A percentile compares a stretch with the other conserved stretches of the same genome.
These are phyloP conservation scores for Lactarius trivialis DNA, from an alignment of 768 basidiomycete genomes.

Conservation along the genomic window DNA sequence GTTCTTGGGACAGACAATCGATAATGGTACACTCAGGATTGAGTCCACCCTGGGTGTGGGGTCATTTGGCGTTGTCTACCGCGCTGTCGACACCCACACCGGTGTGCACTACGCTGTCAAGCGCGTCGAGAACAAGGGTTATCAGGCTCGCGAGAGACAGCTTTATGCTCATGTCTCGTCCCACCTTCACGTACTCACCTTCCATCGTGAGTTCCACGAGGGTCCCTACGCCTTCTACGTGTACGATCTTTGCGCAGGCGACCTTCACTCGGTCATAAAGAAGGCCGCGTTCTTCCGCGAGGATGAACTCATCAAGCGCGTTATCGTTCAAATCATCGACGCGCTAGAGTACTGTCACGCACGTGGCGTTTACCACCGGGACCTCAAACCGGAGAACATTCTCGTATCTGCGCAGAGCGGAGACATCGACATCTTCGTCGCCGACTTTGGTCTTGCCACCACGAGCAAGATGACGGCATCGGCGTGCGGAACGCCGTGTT, in stretches of 20 bases:
- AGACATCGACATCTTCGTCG: background rate
- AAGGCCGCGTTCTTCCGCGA: conserved; percentile 1
- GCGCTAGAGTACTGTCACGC: conserved; percentile 7
- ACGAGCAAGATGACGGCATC: background rate
- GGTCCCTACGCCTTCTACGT: conserved; percentile 44
- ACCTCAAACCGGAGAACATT: background rate
- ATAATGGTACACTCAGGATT: conserved; percentile 72
- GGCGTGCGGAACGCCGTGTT: conserved; percentile 1
- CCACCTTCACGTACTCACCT: conserved; percentile 75
- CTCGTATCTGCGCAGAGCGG: background rate
- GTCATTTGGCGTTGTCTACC: conserved; percentile 91
- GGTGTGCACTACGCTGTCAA: conserved; percentile 69
- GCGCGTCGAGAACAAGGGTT: conserved; percentile 57
- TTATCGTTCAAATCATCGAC: conserved; percentile 3
- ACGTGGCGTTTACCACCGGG: background rate
- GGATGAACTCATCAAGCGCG: background rate
- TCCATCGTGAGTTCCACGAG: conserved; percentile 83
- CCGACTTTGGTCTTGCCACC: background rate
- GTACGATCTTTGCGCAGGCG: conserved; percentile 1
- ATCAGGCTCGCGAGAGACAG: conserved; percentile 56
- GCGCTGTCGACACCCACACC: conserved; percentile 51
- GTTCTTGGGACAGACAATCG: conserved; percentile 39
- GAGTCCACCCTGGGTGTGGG: conserved; percentile 82
- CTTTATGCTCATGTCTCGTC: conserved; percentile 67
- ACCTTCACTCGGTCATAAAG: background rate